Evolutionary conservation across 768 basidiomycete species (phyloP).

Genomic region (Sporobolomyces roseus): DNA sequence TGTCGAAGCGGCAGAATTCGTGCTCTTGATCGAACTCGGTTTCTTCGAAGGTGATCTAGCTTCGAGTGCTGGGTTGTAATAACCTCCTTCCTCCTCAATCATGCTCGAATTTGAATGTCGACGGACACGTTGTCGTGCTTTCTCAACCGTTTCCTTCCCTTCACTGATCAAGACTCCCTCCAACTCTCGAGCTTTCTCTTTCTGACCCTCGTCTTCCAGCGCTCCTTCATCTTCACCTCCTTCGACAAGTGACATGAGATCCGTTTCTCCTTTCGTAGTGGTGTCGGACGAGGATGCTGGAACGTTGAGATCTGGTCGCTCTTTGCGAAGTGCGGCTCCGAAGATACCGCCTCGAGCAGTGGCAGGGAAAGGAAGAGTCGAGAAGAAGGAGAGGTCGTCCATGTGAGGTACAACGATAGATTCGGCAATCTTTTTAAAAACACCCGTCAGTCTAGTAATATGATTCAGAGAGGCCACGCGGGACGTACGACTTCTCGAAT

Average conservation of each 20-base stretch:
- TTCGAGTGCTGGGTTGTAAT: not conserved
- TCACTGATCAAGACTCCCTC: constrained; percentile 10
- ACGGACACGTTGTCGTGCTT: not conserved
- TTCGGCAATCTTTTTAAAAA: constrained; percentile 75
- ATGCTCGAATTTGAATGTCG: not conserved
- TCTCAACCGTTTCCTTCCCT: constrained; percentile 6
- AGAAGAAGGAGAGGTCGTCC: constrained; percentile 97
- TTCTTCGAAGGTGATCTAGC: not conserved
- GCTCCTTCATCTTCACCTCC: not conserved
- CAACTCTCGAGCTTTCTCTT: constrained; percentile 9
- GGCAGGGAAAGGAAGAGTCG: constrained; percentile 57
- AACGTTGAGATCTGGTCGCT: constrained; percentile 18
- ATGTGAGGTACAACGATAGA: constrained; percentile 94
- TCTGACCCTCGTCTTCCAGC: not conserved
- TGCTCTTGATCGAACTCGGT: constrained; percentile 3
- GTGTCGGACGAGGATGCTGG: constrained; percentile 20
- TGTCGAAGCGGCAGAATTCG: constrained; percentile 1
- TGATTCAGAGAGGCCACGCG: no score
- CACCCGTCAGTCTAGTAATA: no score
- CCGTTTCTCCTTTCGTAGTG: constrained; percentile 12
- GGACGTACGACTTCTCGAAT: constrained; percentile 73
- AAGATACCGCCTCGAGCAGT: constrained; percentile 82
- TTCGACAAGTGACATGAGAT: constrained; percentile 22
- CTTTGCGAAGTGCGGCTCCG: constrained; percentile 60
- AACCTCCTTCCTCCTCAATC: constrained; percentile 1